These are phyloP conservation scores for Sporopachydermia cereana DNA, from an alignment of 1,139 yeast species.

Conservation along the genomic window DNA sequence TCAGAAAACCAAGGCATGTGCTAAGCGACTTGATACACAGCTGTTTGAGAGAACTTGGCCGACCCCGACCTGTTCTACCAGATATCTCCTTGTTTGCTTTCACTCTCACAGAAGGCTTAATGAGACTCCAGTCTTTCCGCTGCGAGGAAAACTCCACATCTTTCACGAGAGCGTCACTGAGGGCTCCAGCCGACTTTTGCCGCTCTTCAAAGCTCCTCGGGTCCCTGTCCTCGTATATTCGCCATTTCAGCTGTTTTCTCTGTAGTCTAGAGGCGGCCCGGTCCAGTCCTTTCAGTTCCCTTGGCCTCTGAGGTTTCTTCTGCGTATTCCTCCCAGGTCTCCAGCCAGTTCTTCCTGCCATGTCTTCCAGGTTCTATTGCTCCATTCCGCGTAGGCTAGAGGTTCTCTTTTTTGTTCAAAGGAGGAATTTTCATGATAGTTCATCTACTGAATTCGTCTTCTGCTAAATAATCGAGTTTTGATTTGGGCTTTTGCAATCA, in stretches of 20 bases:
- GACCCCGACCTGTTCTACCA: neutral
- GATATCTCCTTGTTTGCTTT: constrained; percentile 6
- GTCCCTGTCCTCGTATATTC: neutral
- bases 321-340: no score
- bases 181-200: neutral
- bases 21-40: neutral
- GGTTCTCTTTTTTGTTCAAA: no score
- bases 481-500: no score
- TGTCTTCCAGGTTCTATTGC: no score
- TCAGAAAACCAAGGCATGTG: constrained; percentile 9
- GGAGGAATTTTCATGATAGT: no score
- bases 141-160: neutral
- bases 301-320: neutral
- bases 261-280: neutral
- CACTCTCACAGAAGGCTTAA: constrained; percentile 6
- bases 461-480: no score
- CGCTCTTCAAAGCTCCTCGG: neutral
- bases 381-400: no score
- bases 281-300: constrained; percentile 1
- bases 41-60: constrained; percentile 1
- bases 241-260: neutral
- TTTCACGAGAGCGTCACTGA: constrained; percentile 2
- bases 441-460: no score
- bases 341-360: no score
- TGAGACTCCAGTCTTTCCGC: neutral